phyloP scores from a whole-genome alignment of 371 early-diverging fungal genomes.

The Circinella umbellata region DNA sequence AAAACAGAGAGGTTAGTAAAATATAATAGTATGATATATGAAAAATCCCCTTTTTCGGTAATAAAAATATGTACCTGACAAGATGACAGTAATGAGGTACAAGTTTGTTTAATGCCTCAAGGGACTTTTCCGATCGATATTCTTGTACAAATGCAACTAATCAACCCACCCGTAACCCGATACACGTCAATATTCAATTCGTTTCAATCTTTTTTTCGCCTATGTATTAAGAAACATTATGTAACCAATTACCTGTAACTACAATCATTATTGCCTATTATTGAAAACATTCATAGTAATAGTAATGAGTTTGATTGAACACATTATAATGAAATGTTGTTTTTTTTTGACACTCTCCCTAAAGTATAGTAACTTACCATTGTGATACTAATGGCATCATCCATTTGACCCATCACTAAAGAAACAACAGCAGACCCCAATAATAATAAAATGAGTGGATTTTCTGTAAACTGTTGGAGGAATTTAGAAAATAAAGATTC shows the following conservation, averaged over 20 bases:
- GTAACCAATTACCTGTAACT: constrained; percentile 67
- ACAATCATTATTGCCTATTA: constrained; percentile 85
- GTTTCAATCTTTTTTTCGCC: neutral
- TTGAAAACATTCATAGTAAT: neutral
- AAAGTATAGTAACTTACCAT: constrained; percentile 58
- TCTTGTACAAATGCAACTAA: constrained; percentile 92
- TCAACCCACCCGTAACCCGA: neutral
- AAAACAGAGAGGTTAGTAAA: neutral
- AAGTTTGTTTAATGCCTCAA: constrained; percentile 87
- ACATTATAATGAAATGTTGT: too few species aligned
- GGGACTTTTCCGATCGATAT: constrained; percentile 84
- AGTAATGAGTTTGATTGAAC: constrained; percentile 1
- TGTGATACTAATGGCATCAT: constrained; percentile 94
- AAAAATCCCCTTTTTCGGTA: neutral
- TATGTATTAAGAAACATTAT: neutral
- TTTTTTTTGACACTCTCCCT: too few species aligned
- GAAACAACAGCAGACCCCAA: constrained; percentile 89
- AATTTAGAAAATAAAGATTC: constrained; percentile 51
- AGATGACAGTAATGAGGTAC: constrained; percentile 87
- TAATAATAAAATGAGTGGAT: constrained; percentile 88
- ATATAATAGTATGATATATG: too few species aligned
- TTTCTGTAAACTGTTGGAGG: constrained; percentile 50
- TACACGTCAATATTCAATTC: neutral
- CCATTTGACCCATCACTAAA: constrained; percentile 83
- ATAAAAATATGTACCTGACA: constrained; percentile 54